A percentile compares a stretch with the other conserved stretches of the same genome.
Evolutionary conservation across 129 eudicot genomes (phyloP).

Genomic region (Solidago caesia): DNA sequence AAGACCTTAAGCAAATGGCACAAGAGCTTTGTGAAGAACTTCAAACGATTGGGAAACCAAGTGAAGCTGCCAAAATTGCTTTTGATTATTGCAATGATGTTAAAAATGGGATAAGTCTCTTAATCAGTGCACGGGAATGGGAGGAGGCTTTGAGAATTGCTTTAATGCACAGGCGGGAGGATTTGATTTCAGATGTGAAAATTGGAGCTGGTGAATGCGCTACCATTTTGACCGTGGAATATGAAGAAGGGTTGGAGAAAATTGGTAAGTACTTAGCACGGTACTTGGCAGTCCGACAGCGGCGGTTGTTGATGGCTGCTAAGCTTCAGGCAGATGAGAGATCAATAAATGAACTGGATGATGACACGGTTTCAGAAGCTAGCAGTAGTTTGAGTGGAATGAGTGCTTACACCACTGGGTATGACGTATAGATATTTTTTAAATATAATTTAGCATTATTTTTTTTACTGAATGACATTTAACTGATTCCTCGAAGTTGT

Average conservation of each 20-base stretch:
- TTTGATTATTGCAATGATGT: slow-evolving; percentile 83
- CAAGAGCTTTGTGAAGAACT: slow-evolving; percentile 89
- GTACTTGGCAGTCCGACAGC: slow-evolving; percentile 85
- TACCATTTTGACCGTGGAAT: slow-evolving; percentile 47
- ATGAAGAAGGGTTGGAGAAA: slow-evolving; percentile 84
- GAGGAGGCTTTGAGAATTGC: slow-evolving; percentile 89
- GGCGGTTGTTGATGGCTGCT: slow-evolving; percentile 87
- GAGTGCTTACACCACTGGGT: slow-evolving; percentile 98
- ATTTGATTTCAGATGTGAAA: slow-evolving; percentile 56
- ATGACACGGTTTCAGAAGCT: slow-evolving; percentile 92
- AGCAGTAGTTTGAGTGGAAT: slow-evolving; percentile 95
- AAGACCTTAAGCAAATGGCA: slow-evolving; percentile 38
- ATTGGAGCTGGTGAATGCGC: slow-evolving; percentile 80
- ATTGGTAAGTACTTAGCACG: slow-evolving; percentile 89
- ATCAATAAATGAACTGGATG: slow-evolving; percentile 65
- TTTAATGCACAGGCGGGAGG: slow-evolving; percentile 58
- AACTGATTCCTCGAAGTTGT: background rate
- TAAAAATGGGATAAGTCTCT: slow-evolving; percentile 53
- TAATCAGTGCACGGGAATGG: slow-evolving; percentile 86
- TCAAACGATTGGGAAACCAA: slow-evolving; percentile 85
- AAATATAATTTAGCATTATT: background rate
- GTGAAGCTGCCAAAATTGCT: slow-evolving; percentile 88
- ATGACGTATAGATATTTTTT: slow-evolving; percentile 12
- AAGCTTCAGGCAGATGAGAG: slow-evolving; percentile 69
- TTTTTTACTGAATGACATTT: background rate